These are phyloP conservation scores for Aurinia saxatilis DNA, from an alignment of 345 rosid genomes.

Conservation along the genomic window DNA sequence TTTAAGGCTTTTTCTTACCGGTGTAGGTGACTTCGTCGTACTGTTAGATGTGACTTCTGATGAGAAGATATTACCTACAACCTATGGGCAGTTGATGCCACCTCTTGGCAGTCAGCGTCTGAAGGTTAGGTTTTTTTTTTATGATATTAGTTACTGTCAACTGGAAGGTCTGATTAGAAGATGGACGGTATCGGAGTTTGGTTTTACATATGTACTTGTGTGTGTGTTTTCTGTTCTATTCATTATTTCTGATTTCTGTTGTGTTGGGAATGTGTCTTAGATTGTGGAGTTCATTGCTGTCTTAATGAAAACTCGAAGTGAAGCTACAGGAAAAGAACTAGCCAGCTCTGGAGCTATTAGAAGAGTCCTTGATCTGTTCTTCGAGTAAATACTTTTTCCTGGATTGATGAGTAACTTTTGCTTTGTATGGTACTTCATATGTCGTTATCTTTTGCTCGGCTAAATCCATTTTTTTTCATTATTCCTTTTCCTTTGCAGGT, in stretches of 20 bases:
- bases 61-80: conserved; percentile 79
- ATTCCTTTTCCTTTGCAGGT: conserved; percentile 42
- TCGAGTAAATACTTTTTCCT: conserved; percentile 51
- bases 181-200: conserved; percentile 1
- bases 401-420: conserved; percentile 5
- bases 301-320: conserved; percentile 68
- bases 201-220: not conserved
- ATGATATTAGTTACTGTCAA: not conserved
- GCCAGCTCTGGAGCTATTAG: conserved; percentile 74
- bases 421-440: not conserved
- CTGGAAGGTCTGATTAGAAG: not conserved
- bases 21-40: conserved; percentile 68
- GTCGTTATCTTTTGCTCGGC: conserved; percentile 1
- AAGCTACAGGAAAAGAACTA: conserved; percentile 75
- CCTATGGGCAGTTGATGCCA: conserved; percentile 87
- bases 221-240: not conserved
- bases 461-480: conserved; percentile 9
- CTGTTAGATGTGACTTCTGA: conserved; percentile 68
- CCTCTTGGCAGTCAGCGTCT: conserved; percentile 97
- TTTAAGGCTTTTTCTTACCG: conserved; percentile 3
- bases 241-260: not conserved
- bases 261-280: conserved; percentile 33
- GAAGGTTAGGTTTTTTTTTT: conserved; percentile 48
- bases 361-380: conserved; percentile 67
- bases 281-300: conserved; percentile 96